Percentiles rank a stretch among this genome's conserved stretches.
Conservation (phyloP, 805 yeast genomes). For the Starmerella potacharoeniae region DNA sequence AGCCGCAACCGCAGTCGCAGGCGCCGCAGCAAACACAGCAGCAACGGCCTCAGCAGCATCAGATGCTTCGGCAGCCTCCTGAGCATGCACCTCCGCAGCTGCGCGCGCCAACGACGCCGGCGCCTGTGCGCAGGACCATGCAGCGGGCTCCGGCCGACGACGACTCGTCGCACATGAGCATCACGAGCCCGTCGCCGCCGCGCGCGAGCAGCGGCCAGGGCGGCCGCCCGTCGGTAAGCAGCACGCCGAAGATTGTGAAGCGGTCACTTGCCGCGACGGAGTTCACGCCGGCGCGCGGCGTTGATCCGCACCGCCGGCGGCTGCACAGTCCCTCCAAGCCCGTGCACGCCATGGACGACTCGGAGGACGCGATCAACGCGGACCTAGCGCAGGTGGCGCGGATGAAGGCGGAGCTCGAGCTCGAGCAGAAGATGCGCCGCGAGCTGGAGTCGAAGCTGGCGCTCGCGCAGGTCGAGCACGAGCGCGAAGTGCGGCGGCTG, state of each 20-base stretch:
- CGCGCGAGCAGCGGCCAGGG: background rate
- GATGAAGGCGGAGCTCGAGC: constrained; percentile 8
- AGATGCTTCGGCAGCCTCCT: background rate
- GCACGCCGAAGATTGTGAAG: constrained; percentile 21
- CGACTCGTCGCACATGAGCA: background rate
- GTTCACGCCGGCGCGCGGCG: constrained; percentile 22
- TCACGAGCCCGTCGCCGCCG: constrained; percentile 5
- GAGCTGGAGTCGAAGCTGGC: constrained; percentile 14
- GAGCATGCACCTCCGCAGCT: background rate
- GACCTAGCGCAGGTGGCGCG: constrained; percentile 5
- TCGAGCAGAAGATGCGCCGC: constrained; percentile 4
- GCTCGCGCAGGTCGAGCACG: constrained; percentile 8
- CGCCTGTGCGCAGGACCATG: background rate
- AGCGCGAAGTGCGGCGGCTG: constrained; percentile 8
- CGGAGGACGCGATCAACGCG: background rate
- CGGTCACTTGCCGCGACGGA: constrained; percentile 18
- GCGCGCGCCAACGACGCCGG: constrained; percentile 1
- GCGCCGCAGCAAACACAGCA: background rate
- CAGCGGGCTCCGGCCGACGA: background rate
- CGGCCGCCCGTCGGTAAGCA: constrained; percentile 14
- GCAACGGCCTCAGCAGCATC: background rate
- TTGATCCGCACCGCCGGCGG: constrained; percentile 18
- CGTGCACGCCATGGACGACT: background rate
- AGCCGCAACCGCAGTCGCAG: background rate
- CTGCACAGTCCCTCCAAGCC: constrained; percentile 17